Conservation (phyloP, 148 eudicot genomes). For the Vaccinium darrowii region DNA sequence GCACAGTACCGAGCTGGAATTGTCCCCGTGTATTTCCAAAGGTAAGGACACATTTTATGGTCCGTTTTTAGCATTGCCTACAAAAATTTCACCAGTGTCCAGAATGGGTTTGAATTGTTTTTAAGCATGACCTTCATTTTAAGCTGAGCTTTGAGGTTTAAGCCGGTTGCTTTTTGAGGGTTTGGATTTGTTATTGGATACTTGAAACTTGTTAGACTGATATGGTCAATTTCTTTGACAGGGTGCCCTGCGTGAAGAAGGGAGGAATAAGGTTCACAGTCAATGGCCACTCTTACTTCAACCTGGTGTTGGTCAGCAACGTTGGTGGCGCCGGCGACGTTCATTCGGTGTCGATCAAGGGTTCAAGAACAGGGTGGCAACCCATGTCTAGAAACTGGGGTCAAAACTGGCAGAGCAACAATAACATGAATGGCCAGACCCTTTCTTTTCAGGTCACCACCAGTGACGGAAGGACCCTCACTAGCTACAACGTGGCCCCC, state of each 20-base stretch:
- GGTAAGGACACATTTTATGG: background rate
- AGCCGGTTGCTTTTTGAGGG: too few species aligned
- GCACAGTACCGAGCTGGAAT: slow-evolving; percentile 33
- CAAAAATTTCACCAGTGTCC: too few species aligned
- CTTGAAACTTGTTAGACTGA: background rate
- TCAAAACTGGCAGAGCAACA: slow-evolving; percentile 35
- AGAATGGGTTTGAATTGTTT: too few species aligned
- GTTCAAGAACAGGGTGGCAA: slow-evolving; percentile 35
- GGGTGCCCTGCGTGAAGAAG: slow-evolving; percentile 34
- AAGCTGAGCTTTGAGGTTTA: too few species aligned
- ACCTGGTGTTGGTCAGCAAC: slow-evolving; percentile 33
- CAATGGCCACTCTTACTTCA: slow-evolving; percentile 34
- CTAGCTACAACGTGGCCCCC: slow-evolving; percentile 28
- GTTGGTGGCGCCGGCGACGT: slow-evolving; percentile 35
- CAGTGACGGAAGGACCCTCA: slow-evolving; percentile 31
- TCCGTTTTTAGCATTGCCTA: too few species aligned
- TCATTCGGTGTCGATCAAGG: slow-evolving; percentile 33
- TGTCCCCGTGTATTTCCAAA: slow-evolving; percentile 29
- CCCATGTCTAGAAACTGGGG: slow-evolving; percentile 46
- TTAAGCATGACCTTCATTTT: too few species aligned
- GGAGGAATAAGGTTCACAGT: slow-evolving; percentile 41
- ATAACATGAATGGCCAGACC: slow-evolving; percentile 31
- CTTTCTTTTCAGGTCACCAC: slow-evolving; percentile 34
- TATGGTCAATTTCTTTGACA: background rate
- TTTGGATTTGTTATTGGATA: background rate